Evolutionary conservation across 2,329 filamentous ascomycete species (phyloP).

Genomic region (Xylogone sp.): DNA sequence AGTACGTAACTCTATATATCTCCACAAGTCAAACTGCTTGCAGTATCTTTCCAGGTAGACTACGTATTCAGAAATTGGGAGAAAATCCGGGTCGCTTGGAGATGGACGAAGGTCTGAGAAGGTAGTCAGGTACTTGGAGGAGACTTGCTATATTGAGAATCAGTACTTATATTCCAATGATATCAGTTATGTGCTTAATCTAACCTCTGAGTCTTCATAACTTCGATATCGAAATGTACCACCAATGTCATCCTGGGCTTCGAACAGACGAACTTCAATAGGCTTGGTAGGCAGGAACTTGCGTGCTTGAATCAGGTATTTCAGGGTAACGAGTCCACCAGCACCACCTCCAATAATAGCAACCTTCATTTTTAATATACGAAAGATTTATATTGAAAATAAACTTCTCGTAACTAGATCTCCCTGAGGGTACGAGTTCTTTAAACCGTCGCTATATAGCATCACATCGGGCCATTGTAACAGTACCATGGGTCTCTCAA

Average conservation of each 20-base stretch:
- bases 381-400: too few species aligned
- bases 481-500: too few species aligned
- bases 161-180: too few species aligned
- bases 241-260: conserved; percentile 38
- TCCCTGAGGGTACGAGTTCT: too few species aligned
- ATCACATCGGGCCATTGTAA: too few species aligned
- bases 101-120: conserved; percentile 46
- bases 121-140: conserved; percentile 45
- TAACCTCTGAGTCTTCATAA: conserved; percentile 43
- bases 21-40: conserved; percentile 33
- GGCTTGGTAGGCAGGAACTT: conserved; percentile 32
- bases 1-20: conserved; percentile 32
- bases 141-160: conserved; percentile 42
- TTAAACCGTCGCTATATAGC: too few species aligned
- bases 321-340: conserved; percentile 38
- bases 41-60: conserved; percentile 40
- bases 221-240: conserved; percentile 44
- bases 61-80: conserved; percentile 36
- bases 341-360: conserved; percentile 41
- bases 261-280: conserved; percentile 41
- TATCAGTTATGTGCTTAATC: too few species aligned
- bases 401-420: too few species aligned
- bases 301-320: conserved; percentile 35
- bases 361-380: conserved; percentile 20
- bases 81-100: conserved; percentile 39